Evolutionary conservation across 1,139 yeast genomes (phyloP).

Genomic region (Saccharomycopsis crataegensis): DNA sequence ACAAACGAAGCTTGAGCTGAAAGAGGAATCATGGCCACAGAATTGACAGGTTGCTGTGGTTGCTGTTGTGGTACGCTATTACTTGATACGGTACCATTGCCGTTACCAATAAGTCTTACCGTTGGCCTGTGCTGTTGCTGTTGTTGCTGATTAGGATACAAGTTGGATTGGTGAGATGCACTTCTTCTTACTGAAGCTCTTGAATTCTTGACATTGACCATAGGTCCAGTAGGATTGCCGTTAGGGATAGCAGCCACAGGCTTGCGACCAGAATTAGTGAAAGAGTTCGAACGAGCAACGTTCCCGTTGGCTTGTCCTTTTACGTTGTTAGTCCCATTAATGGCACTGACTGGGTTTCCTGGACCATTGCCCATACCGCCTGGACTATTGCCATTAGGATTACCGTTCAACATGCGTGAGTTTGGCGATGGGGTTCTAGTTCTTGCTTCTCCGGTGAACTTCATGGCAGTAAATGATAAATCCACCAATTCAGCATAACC

Average conservation of each 20-base stretch:
- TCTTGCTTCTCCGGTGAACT: constrained; percentile 28
- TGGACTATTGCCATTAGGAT: not conserved
- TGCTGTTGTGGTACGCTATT: not conserved
- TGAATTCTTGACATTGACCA: too few species aligned
- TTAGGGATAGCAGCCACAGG: not conserved
- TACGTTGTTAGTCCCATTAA: not conserved
- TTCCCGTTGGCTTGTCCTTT: not conserved
- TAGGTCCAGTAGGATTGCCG: too few species aligned
- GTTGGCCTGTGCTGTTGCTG: not conserved
- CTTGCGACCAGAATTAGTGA: not conserved
- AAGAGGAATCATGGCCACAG: constrained; percentile 8
- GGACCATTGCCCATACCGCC: not conserved
- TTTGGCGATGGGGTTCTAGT: constrained; percentile 16
- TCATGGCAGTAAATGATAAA: constrained; percentile 33
- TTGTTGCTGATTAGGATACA: not conserved
- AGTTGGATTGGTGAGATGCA: too few species aligned
- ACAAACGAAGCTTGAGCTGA: constrained; percentile 14
- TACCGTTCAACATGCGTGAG: not conserved
- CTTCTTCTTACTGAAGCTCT: too few species aligned
- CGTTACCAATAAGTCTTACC: not conserved
- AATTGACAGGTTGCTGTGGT: not conserved
- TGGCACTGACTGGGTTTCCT: not conserved
- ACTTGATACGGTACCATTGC: not conserved
- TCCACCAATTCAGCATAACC: constrained; percentile 40
- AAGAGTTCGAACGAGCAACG: not conserved